Conservation (phyloP, 345 rosid genomes). For the Eutrema japonicum region DNA sequence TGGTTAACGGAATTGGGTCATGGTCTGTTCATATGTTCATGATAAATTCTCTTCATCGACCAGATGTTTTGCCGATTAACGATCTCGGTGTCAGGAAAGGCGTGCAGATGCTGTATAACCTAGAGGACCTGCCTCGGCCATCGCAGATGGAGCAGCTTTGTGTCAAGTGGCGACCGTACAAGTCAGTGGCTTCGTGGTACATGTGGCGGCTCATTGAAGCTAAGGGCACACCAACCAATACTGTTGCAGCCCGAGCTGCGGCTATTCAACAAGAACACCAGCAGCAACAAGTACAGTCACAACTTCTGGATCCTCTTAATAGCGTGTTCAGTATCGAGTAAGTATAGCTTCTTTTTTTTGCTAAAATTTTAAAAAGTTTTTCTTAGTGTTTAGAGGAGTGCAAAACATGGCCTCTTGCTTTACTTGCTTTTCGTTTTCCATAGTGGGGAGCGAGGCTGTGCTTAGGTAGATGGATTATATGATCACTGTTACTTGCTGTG, state of each 20-base stretch:
- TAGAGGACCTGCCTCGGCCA: conserved; percentile 87
- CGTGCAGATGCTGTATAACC: conserved; percentile 69
- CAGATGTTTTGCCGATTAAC: conserved; percentile 86
- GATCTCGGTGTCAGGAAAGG: conserved; percentile 87
- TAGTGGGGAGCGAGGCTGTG: neutral
- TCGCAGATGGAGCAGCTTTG: conserved; percentile 89
- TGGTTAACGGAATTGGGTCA: conserved; percentile 96
- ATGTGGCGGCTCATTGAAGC: conserved; percentile 80
- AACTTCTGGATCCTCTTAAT: conserved; percentile 80
- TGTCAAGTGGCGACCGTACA: conserved; percentile 88
- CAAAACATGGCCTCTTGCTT: neutral
- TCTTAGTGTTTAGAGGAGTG: neutral
- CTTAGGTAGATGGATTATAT: neutral
- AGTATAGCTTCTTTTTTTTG: neutral
- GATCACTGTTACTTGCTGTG: neutral
- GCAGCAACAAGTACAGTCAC: conserved; percentile 46
- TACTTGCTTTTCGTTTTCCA: neutral
- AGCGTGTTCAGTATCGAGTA: conserved; percentile 87
- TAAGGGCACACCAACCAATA: conserved; percentile 67
- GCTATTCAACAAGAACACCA: conserved; percentile 41
- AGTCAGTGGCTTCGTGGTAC: conserved; percentile 92
- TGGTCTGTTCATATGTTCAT: conserved; percentile 98
- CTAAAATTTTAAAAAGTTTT: neutral
- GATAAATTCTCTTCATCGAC: conserved; percentile 93
- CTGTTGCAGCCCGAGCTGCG: conserved; percentile 52